phyloP scores from a whole-genome alignment of 2,329 filamentous ascomycete species.

The Trichoderma semiorbis region DNA sequence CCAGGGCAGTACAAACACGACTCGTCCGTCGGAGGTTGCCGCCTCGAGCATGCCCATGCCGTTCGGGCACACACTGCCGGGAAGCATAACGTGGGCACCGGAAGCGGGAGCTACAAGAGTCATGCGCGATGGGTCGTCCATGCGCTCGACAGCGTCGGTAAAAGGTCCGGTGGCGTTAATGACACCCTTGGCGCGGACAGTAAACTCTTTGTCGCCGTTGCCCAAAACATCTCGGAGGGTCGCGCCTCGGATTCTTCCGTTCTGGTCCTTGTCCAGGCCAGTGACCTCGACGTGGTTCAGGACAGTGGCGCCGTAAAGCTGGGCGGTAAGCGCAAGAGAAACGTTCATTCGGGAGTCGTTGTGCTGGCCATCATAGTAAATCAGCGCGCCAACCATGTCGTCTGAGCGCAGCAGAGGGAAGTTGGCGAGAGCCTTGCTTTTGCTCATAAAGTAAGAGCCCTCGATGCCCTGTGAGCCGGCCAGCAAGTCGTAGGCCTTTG shows the following conservation, averaged over 20 bases:
- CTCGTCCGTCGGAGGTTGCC: slow-evolving; percentile 76
- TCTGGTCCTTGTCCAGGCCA: slow-evolving; percentile 64
- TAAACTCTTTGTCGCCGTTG: slow-evolving; percentile 60
- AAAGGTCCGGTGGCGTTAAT: slow-evolving; percentile 85
- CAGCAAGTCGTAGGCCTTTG: slow-evolving; percentile 77
- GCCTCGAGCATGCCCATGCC: slow-evolving; percentile 83
- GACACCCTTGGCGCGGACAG: slow-evolving; percentile 73
- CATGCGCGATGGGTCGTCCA: slow-evolving; percentile 67
- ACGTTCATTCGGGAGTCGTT: slow-evolving; percentile 89
- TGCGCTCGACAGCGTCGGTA: slow-evolving; percentile 73
- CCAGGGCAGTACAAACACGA: slow-evolving; percentile 86
- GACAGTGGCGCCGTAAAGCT: slow-evolving; percentile 74
- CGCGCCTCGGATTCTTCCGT: slow-evolving; percentile 67
- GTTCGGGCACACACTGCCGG: slow-evolving; percentile 72
- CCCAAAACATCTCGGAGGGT: slow-evolving; percentile 49
- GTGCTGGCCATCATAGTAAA: slow-evolving; percentile 85
- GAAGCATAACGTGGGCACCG: slow-evolving; percentile 79
- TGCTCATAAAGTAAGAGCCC: slow-evolving; percentile 76
- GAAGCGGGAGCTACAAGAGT: slow-evolving; percentile 78
- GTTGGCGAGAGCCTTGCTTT: slow-evolving; percentile 70
- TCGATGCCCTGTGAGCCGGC: slow-evolving; percentile 80
- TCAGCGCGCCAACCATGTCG: slow-evolving; percentile 70
- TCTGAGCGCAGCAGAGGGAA: slow-evolving; percentile 77
- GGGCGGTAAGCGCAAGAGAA: slow-evolving; percentile 74
- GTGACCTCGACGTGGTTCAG: slow-evolving; percentile 82